These are phyloP conservation scores for Zea luxurians DNA, from an alignment of 176 grass and related monocot species.

Conservation along the genomic window DNA sequence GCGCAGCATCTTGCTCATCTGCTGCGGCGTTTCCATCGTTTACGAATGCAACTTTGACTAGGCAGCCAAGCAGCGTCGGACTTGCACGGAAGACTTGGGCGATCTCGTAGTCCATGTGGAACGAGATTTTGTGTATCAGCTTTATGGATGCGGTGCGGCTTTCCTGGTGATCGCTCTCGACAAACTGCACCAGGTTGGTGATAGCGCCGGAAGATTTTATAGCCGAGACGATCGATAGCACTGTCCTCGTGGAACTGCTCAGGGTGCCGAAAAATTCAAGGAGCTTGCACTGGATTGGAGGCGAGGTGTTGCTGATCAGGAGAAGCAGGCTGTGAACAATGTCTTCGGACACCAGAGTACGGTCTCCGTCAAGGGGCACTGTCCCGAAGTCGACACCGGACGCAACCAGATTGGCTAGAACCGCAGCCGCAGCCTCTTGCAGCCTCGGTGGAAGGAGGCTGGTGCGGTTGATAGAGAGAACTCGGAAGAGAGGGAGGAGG, in stretches of 20 bases:
- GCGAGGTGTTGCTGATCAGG: conserved; percentile 72
- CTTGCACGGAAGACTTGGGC: conserved; percentile 54
- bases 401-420: conserved; percentile 67
- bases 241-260: conserved; percentile 47
- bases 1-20: conserved; percentile 62
- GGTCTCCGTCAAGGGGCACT: conserved; percentile 46
- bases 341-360: conserved; percentile 66
- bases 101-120: conserved; percentile 63
- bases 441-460: conserved; percentile 66
- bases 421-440: conserved; percentile 63
- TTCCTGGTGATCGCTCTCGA: conserved; percentile 66
- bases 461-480: conserved; percentile 49
- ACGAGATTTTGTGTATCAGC: conserved; percentile 59
- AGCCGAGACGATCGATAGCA: conserved; percentile 54
- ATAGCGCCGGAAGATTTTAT: conserved; percentile 73
- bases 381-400: conserved; percentile 55
- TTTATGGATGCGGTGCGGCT: conserved; percentile 59
- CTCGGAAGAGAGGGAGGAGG: conserved; percentile 56
- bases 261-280: conserved; percentile 57
- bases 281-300: conserved; percentile 70
- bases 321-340: conserved; percentile 68
- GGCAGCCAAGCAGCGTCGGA: conserved; percentile 57
- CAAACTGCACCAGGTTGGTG: conserved; percentile 69
- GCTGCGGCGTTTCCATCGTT: conserved; percentile 31
- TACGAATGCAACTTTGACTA: conserved; percentile 49